Evolutionary conservation across 2,329 filamentous ascomycete species (phyloP).

Genomic region (Xylaria sp.): DNA sequence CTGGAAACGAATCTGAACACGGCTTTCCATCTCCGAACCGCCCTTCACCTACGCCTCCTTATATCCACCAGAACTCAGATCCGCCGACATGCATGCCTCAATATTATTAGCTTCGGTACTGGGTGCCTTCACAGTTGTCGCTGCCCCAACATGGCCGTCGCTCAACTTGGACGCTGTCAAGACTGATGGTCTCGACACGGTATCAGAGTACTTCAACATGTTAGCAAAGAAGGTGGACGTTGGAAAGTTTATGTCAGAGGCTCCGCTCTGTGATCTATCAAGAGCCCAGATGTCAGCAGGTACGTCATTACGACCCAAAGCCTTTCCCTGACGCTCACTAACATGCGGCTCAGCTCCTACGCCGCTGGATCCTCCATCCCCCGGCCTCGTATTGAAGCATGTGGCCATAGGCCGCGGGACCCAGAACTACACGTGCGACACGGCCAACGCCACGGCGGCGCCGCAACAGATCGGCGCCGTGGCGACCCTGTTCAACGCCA

Average conservation of each 20-base stretch:
- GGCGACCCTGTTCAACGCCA: constrained; percentile 85
- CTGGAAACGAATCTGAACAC: constrained; percentile 14
- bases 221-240: constrained; percentile 58
- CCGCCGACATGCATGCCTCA: constrained; percentile 53
- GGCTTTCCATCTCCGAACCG: constrained; percentile 3
- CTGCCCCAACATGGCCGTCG: constrained; percentile 51
- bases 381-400: constrained; percentile 69
- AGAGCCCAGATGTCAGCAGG: constrained; percentile 54
- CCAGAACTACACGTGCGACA: constrained; percentile 89
- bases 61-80: constrained; percentile 12
- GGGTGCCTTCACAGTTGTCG: constrained; percentile 45
- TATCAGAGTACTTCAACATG: constrained; percentile 64
- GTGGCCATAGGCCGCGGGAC: constrained; percentile 86
- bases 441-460: constrained; percentile 57
- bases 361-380: constrained; percentile 61
- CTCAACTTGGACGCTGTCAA: constrained; percentile 45
- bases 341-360: constrained; percentile 50
- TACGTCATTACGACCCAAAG: constrained; percentile 36
- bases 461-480: constrained; percentile 73
- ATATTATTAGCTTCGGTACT: constrained; percentile 51
- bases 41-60: constrained; percentile 11
- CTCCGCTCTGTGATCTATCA: constrained; percentile 58
- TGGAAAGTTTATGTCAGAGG: constrained; percentile 43
- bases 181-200: constrained; percentile 46
- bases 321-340: constrained; percentile 20